Evolutionary conservation across 805 yeast species (phyloP).

Genomic region (Kregervanrija delftensis): DNA sequence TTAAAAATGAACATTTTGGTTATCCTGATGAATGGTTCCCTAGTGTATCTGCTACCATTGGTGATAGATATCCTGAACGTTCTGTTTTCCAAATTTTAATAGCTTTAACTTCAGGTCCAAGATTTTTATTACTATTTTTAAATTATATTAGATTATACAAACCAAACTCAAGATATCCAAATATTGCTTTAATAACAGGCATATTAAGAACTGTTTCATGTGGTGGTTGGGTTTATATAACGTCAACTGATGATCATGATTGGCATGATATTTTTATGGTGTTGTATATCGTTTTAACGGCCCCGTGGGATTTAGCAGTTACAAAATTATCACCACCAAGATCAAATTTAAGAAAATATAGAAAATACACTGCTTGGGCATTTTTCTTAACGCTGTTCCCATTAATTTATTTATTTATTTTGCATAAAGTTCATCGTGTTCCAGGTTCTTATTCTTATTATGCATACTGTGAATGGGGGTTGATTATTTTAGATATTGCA

Average conservation of each 20-base stretch:
- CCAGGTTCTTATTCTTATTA: constrained; percentile 96
- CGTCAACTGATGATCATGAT: constrained; percentile 96
- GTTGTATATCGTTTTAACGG: constrained; percentile 74
- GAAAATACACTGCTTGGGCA: constrained; percentile 44
- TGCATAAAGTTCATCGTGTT: constrained; percentile 79
- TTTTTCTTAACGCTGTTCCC: constrained; percentile 78
- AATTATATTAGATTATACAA: constrained; percentile 43
- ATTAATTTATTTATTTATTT: constrained; percentile 80
- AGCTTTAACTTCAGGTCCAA: constrained; percentile 90
- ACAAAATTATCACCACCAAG: constrained; percentile 41
- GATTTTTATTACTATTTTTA: constrained; percentile 59
- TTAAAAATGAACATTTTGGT: constrained; percentile 76
- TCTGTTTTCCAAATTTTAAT: constrained; percentile 86
- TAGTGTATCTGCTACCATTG: constrained; percentile 93
- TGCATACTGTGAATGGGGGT: constrained; percentile 92
- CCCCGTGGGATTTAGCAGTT: constrained; percentile 81
- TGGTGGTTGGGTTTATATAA: constrained; percentile 98
- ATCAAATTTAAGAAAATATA: constrained; percentile 41
- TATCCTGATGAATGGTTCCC: constrained; percentile 99
- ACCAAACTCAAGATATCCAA: constrained; percentile 30
- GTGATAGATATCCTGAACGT: constrained; percentile 94
- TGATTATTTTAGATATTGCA: constrained; percentile 74
- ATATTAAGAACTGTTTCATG: constrained; percentile 85
- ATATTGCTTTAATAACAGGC: constrained; percentile 53
- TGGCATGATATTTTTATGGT: constrained; percentile 96